Evolutionary conservation across 1,139 yeast genomes (phyloP), one percentile per base, ranked within the genome.

Genomic region (Hansenula lynferdii): DNA sequence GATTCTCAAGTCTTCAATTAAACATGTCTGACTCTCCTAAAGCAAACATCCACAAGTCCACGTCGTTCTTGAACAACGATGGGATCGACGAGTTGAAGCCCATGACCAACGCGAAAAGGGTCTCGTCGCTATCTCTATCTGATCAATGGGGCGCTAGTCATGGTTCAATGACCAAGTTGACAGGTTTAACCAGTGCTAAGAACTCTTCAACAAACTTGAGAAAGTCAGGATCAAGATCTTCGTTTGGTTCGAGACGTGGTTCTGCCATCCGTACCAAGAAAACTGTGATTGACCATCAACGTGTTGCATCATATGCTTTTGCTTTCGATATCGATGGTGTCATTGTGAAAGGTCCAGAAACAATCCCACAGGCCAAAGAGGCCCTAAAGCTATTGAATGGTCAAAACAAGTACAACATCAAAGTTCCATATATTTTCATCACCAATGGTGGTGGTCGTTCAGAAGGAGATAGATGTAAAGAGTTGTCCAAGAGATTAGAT

Each of bases 381-480:
- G 95, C 95, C 7, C 64, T 85, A 51, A 69, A 68, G 46, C 59
- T 83, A 66, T 69, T 85, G 47, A 79, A 84, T 52, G 95, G 95
- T 42, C 78, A 79, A 33, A 85, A 85, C 66, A 75, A 80, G 56
- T 84, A 85, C 67, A 77, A 83, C 57, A 80, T 85, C 52, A 78
- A 75, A 50, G 89, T 85, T n/a, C 95, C 95, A 4, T 83, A 82
- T 53, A 83, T 85, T 44, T 84, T 82, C 61, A 92, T 85, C 49
- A 85, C 95, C 39, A 85, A 85, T 58, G 95, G 95, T 49, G 95
- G 95, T 50, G 95, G 95, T 39, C 77, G 83, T 56, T 85, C 87
- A 8, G 95, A 85, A 57, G 62, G 69, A 45, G 80, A 73, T 17
- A 68, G 95, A 54, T 82, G 92, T 31, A 70, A 70, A 38, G 90